Conservation (phyloP, 345 rosid genomes). For the Populus nigra region DNA sequence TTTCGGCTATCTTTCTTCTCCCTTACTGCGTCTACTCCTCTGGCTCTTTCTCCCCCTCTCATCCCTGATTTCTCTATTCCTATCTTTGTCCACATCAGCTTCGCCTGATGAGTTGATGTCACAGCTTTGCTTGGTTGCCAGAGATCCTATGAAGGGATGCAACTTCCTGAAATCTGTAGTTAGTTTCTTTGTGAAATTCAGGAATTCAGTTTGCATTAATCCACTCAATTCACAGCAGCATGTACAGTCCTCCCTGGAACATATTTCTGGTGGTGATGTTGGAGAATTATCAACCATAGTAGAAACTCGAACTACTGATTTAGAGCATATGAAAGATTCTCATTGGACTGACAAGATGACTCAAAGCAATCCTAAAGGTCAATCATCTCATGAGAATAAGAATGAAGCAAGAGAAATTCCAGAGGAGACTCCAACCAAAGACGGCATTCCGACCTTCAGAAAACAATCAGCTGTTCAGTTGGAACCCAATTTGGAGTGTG, state of each 20-base stretch:
- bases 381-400: conserved; percentile 19
- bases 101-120: conserved; percentile 37
- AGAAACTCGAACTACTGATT: conserved; percentile 25
- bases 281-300: conserved; percentile 25
- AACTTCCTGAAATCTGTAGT: conserved; percentile 18
- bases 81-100: background rate
- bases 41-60: background rate
- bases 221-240: conserved; percentile 10
- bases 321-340: conserved; percentile 28
- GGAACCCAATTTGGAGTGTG: conserved; percentile 17
- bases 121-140: conserved; percentile 38
- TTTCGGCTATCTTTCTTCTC: background rate
- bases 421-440: conserved; percentile 16
- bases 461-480: conserved; percentile 18
- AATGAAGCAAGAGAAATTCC: conserved; percentile 27
- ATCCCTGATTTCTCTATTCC: background rate
- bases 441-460: conserved; percentile 14
- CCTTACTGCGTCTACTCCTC: background rate
- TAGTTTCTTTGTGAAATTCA: conserved; percentile 37
- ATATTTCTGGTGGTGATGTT: conserved; percentile 19
- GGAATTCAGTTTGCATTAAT: conserved; percentile 39
- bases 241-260: conserved; percentile 18
- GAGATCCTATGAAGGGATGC: conserved; percentile 31
- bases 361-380: conserved; percentile 26
- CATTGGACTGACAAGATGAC: conserved; percentile 20